Base-by-base conservation (phyloP, 148 eudicot species). In the Camellia granthamiana region DNA sequence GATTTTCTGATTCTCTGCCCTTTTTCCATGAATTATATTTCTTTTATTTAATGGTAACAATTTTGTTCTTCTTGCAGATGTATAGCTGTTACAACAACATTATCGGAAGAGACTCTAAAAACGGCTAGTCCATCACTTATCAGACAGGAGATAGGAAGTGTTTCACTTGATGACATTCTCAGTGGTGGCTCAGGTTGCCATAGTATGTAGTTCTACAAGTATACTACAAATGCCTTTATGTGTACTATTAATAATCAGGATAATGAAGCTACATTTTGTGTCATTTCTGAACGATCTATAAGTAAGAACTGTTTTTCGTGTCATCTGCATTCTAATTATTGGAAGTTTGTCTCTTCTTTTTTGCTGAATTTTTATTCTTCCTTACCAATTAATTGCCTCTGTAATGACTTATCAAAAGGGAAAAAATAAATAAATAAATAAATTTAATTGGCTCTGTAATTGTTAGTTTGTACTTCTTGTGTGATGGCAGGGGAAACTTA, bases 81-180 rank as follows among this genome's bases (percentile, higher is more conserved):
- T 87, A 91, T 96, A 89, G 99, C 91, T 78, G 97, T 96, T 84
- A 92, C 98, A 80, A 96, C 99, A 65, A 93, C 99, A 69, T 80
- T 96, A 83, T 86, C 95, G 59, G 92, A 90, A 87, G 99, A 90
- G 80, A 82, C 86, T 76, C 80, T 96, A 58, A 86, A 88, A 80
- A 84, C 81, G 62, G 97, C 92, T 76, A 90, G 89, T 78, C 99
- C 99, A 76, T 88, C 95, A 75, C 83, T 96, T 74, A 84, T 96
- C 89, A 88, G 93, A 83, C 91, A 85, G 85, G 92, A 96, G 30
- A 93, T 96, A 81, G 94, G 97, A 86, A 90, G 84, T 86, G 85
- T 96, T 81, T 88, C 93, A 72, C 79, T 93, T 84, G 89, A 87
- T 83, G 99, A 96, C 86, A 91, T 96, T 77, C 82, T 93, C 89